Base-by-base conservation (phyloP, 306 rosid genomes). In the Inga laurina region DNA sequence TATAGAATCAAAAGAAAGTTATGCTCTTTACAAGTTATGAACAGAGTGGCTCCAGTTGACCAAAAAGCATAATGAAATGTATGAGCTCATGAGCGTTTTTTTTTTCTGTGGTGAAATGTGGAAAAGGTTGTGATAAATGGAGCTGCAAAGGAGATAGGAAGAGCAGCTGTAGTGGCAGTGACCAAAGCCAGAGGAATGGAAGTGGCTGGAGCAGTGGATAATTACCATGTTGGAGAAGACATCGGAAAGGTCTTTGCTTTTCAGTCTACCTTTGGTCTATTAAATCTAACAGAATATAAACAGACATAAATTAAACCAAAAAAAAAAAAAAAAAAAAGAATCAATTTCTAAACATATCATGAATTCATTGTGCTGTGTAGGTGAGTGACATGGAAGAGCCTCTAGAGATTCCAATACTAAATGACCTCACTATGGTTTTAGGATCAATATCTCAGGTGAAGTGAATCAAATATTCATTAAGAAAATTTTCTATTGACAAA, bases 81-180 rank as follows among this genome's bases (percentile, higher is more conserved):
- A 27, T 67, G 24, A 22, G 44, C 18, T 8, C 18, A 27, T 24
- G 43, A 46, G 43, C 64, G 62, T 14, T 73, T 49, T 78, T 39
- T 39, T 39, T 21, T 56, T 2, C 27, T 70, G 59, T 37, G 5
- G 44, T 37, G 48, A 14, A 27, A 44, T 56, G 62, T 27, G 68
- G 68, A 62, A 37, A 65, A 91, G 99, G 98, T 93, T 6, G 90
- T 96, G 83, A 84, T 96, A 81, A 96, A 96, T 87, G 97, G 97
- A 77, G 98, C 97, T 77, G 93, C 98, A 12, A 96, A 96, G 89
- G 99, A 96, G 85, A 90, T 96, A 79, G 98, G 99, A 81, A 91
- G 93, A 70, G 98, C 98, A 19, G 98, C 99, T 48, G 86, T 94
- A 11, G 81, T 85, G 76, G 99, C 97, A 70, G 97, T 96, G 82